These are phyloP conservation scores for Calonectria honghensis DNA, from an alignment of 2,329 filamentous ascomycete genomes.

Conservation along the genomic window DNA sequence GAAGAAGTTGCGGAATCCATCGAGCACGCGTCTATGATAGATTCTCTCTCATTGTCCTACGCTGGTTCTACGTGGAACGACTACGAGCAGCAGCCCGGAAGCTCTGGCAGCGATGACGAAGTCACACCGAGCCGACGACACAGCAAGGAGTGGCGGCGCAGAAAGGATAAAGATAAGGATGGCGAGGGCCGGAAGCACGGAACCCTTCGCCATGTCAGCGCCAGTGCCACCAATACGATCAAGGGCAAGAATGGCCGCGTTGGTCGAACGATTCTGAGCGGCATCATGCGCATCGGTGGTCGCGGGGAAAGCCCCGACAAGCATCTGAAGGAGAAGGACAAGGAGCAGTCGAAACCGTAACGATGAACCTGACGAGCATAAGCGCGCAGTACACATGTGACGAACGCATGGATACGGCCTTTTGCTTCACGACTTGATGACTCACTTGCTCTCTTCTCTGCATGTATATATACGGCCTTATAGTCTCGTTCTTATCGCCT, in stretches of 20 bases:
- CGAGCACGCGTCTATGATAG: slow-evolving; percentile 65
- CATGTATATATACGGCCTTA: slow-evolving; percentile 34
- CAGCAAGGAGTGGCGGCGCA: slow-evolving; percentile 59
- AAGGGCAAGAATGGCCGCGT: slow-evolving; percentile 63
- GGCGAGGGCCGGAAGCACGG: slow-evolving; percentile 40
- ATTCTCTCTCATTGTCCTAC: slow-evolving; percentile 58
- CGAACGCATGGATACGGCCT: slow-evolving; percentile 36
- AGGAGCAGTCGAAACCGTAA: slow-evolving; percentile 28
- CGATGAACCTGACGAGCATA: slow-evolving; percentile 23
- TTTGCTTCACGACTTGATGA: slow-evolving; percentile 42
- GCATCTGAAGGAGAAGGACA: slow-evolving; percentile 42
- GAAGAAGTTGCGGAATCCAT: slow-evolving; percentile 68
- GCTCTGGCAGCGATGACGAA: slow-evolving; percentile 70
- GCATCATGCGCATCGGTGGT: slow-evolving; percentile 66
- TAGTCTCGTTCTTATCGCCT: slow-evolving; percentile 35
- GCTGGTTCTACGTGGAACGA: slow-evolving; percentile 55
- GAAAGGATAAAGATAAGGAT: slow-evolving; percentile 50
- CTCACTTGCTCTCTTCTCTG: slow-evolving; percentile 32
- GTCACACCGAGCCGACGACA: slow-evolving; percentile 51
- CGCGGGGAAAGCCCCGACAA: slow-evolving; percentile 65
- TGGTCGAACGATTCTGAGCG: slow-evolving; percentile 65
- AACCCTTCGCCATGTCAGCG: slow-evolving; percentile 55
- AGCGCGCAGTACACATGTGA: slow-evolving; percentile 18
- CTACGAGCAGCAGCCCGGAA: slow-evolving; percentile 66
- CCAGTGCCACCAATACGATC: slow-evolving; percentile 57